Evolutionary conservation across 1,284 basidiomycete genomes (phyloP), one percentile per base, ranked within the genome.

Genomic region (Peniophora sp.): DNA sequence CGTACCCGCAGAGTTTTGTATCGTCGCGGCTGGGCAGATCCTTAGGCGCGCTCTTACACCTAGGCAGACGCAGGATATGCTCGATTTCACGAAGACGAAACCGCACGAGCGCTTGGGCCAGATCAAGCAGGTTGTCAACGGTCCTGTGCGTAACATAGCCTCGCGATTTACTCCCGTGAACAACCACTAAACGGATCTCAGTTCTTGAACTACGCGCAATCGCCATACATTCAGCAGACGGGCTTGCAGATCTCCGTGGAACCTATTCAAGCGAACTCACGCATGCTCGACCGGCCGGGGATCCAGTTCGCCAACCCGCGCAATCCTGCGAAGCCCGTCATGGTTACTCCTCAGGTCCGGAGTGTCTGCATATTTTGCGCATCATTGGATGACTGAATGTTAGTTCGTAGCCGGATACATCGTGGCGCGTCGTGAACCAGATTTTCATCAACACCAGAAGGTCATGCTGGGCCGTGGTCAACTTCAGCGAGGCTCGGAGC

Each of bases 1-100:
- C 17, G 62, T 78, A 17, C 79, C 80, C 0, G 67, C 72, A 0
- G 79, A 83, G 55, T 53, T 77, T 1, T 78, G 77, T 58, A 52
- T 55, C 0, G 61, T 83, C 2, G 55, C 67, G 19, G 64, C 65
- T 0, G 75, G 75, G 0, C 79, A 81, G 54, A 51, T 79, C 1
- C 78, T 70, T 62, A 72, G 67, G 59, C 71, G 73, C 52, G 70
- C 69, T 47, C 56, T 80, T 0, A 67, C 71, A 0, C 64, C 71
- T 0, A 61, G 68, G 0, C 57, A 69, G 14, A 69, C 68, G 17
- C 54, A 59, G 0, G 62, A 67, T 0, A 71, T 79, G 22, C 64
- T 80, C 0, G 61, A 59, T 11, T 74, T 76, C 49, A 63, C 78
- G 0, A 71, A 72, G 0, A 63, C 69, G 59, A 64, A 51, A 24